Conservation (phyloP, 805 yeast species). For the Wickerhamiella azyma region DNA sequence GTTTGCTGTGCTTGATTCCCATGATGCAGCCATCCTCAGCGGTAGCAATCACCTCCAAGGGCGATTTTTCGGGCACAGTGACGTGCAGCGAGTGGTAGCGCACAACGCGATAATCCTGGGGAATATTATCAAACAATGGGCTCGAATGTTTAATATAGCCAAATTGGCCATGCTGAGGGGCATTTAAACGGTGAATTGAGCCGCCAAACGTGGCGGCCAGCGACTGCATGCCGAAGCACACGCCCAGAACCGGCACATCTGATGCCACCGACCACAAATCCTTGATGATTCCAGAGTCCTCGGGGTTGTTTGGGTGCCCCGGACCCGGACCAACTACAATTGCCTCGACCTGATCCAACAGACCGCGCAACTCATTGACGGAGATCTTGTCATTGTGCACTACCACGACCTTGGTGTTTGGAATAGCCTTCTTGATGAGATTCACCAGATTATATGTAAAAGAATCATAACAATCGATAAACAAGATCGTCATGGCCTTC, state of each 20-base stretch:
- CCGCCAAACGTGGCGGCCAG: constrained; percentile 54
- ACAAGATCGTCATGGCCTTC: constrained; percentile 32
- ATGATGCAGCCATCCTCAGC: constrained; percentile 40
- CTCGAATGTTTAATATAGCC: constrained; percentile 33
- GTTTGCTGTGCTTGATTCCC: constrained; percentile 54
- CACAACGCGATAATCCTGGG: constrained; percentile 46
- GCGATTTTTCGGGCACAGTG: constrained; percentile 10
- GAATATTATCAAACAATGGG: constrained; percentile 33
- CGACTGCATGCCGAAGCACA: constrained; percentile 87
- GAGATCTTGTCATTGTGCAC: constrained; percentile 49
- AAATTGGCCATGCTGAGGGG: constrained; percentile 78
- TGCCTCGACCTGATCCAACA: constrained; percentile 48
- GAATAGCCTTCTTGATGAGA: constrained; percentile 41
- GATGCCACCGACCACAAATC: constrained; percentile 33
- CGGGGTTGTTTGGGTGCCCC: constrained; percentile 57
- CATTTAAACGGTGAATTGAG: constrained; percentile 35
- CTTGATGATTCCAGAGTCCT: constrained; percentile 64
- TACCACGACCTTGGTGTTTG: constrained; percentile 31
- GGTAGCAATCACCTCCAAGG: constrained; percentile 16
- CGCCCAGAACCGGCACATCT: constrained; percentile 67
- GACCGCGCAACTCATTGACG: constrained; percentile 25
- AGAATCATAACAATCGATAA: constrained; percentile 90
- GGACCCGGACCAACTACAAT: constrained; percentile 95
- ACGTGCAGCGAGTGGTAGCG: constrained; percentile 80
- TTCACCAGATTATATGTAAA: constrained; percentile 71